These are phyloP conservation scores for Aspergillus fructus DNA, from an alignment of 2,329 filamentous ascomycete genomes.

Conservation along the genomic window DNA sequence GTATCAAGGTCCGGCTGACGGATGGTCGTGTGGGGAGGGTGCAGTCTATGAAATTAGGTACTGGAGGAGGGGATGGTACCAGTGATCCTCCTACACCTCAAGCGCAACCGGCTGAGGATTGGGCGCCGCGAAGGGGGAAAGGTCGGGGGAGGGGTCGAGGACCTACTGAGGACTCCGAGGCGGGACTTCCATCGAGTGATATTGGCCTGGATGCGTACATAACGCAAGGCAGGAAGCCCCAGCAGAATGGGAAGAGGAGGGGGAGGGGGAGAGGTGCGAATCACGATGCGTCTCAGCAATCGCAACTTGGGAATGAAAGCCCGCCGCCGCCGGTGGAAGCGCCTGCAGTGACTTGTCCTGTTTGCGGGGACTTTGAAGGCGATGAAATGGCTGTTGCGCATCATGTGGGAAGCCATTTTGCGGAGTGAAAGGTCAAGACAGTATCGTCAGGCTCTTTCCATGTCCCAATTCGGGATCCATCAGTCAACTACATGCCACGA, in stretches of 20 bases:
- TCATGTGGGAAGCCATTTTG: slow-evolving; percentile 24
- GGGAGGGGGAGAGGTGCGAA: background rate
- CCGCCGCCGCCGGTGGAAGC: background rate
- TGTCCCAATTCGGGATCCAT: too few species aligned
- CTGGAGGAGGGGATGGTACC: too few species aligned
- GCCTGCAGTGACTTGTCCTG: slow-evolving; percentile 17
- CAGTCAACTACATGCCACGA: too few species aligned
- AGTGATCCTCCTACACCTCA: too few species aligned
- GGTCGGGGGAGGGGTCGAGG: too few species aligned
- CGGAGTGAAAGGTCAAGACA: background rate
- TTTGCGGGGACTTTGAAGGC: slow-evolving; percentile 21
- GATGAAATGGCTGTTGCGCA: slow-evolving; percentile 25
- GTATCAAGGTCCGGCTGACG: slow-evolving; percentile 73
- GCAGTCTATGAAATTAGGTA: slow-evolving; percentile 43
- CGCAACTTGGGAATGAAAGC: background rate
- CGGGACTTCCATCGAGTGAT: too few species aligned
- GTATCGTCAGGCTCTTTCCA: too few species aligned
- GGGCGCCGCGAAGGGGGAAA: too few species aligned
- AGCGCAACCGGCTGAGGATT: too few species aligned
- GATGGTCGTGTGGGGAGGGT: slow-evolving; percentile 74
- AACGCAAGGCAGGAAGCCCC: background rate
- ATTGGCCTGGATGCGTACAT: slow-evolving; percentile 17
- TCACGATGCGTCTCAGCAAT: background rate
- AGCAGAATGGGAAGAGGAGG: background rate
- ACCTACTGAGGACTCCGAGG: too few species aligned